Percentiles rank a stretch among this genome's conserved stretches.
Conservation (phyloP, 495 filamentous ascomycete genomes). For the Cryomyces antarcticus region DNA sequence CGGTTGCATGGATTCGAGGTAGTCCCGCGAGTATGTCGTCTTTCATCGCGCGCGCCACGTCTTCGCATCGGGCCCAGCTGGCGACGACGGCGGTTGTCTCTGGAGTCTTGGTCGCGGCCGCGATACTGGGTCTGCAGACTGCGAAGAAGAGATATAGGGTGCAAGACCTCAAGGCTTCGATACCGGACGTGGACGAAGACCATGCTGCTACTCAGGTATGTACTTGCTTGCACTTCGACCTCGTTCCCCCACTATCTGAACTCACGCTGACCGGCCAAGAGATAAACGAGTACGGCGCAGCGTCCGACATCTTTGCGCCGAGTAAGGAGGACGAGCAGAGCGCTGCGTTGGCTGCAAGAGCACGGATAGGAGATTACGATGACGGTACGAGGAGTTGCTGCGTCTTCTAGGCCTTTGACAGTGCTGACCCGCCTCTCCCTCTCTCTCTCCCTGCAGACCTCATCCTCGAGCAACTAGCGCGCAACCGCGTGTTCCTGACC, state of each 20-base stretch:
- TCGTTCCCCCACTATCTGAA: neutral
- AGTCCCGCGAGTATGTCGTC: constrained; percentile 7
- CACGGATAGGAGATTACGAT: constrained; percentile 77
- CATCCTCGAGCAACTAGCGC: constrained; percentile 86
- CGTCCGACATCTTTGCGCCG: constrained; percentile 28
- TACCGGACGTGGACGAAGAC: constrained; percentile 16
- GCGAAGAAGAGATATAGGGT: constrained; percentile 14
- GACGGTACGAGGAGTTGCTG: constrained; percentile 32
- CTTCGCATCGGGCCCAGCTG: constrained; percentile 12
- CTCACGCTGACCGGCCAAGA: constrained; percentile 13
- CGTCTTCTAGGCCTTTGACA: neutral
- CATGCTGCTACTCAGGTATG: constrained; percentile 16
- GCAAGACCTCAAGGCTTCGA: constrained; percentile 19
- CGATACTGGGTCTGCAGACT: constrained; percentile 17
- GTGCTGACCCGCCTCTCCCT: constrained; percentile 1
- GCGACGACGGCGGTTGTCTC: constrained; percentile 11
- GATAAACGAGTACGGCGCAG: constrained; percentile 56
- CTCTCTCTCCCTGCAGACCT: constrained; percentile 34
- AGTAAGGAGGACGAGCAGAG: constrained; percentile 63
- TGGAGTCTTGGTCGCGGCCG: constrained; percentile 10
- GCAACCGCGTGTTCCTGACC: constrained; percentile 81
- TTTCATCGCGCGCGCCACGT: constrained; percentile 8
- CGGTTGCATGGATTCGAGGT: no score
- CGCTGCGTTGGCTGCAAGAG: constrained; percentile 55
- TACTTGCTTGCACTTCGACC: constrained; percentile 4